Evolutionary conservation across 129 eudicot species (phyloP), one percentile per base, ranked within the genome.

Genomic region (Flaveria trinervia): DNA sequence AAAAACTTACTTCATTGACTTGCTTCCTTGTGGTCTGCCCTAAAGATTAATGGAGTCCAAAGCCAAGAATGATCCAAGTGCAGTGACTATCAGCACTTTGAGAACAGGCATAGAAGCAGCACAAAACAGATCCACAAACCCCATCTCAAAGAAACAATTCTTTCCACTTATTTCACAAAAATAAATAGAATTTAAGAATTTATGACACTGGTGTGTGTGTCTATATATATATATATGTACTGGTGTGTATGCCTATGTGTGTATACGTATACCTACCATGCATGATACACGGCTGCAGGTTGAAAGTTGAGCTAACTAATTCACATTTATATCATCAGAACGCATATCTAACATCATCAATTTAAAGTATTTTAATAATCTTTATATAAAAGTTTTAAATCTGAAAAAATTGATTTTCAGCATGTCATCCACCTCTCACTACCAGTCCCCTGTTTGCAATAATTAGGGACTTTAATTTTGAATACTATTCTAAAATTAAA

Each of bases 71-170:
- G 81, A 65, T 23, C 90, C 90, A 39, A 81, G 67, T 0, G 84
- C 77, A n/a, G 88, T 77, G 17, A 88, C 68, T 70, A 86, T 26
- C 16, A 88, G 70, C 11, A 84, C 84, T 74, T 88, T 82, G 7
- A 84, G 57, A 20, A 88, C 86, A 11, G 93, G 93, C 85, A 80
- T 84, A 69, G 84, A 71, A 62, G 93, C 90, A 50, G 85, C 80
- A 57, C 81, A 22, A 56, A 88, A 88, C 57, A 88, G 70, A 39
- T 88, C 86, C 11, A 75, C 16, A 69, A 81, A 70, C 44, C 77
- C 85, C 85, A 81, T 81, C 28, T 60, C 6, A 10, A 10, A 56
- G 41, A 36, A 71, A 7, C 18, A 44, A 8, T 23, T 68, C 25
- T 25, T 39, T 79, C 64, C 51, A 72, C 30, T 30, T 70, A 26